Base-by-base conservation (phyloP, 257 asterid species). In the Nicotiana obtusifolia region DNA sequence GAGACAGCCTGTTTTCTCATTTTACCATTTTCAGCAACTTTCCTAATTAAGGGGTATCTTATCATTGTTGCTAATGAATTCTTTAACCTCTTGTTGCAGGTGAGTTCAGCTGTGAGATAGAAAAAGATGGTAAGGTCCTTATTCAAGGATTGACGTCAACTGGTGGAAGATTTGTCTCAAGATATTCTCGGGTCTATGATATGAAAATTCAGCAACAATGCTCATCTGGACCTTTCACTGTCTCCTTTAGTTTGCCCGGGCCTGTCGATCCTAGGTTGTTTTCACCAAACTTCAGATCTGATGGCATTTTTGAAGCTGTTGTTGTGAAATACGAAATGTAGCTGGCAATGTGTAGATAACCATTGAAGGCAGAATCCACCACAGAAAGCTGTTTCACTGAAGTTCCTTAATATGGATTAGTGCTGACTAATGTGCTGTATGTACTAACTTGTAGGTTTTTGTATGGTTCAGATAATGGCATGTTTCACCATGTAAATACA, bases 301-400 rank as follows among this genome's bases (percentile, higher is more conserved):
- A 95, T 83, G 97, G 97, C 80, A 88, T 93, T 81, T 92, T 95
- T n/a, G 98, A 94, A 87, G 98, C 84, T 7, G 88, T 93, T 2
- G 90, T 92, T 71, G 83, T 87, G 22, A 95, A 92, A 84, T 69
- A 80, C 31, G 86, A 87, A 82, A 59, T 82, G 81, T 81, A 60
- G 79, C 66, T 52, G 80, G 49, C 66, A 78, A 67, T 64, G 76
- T 71, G 44, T 47, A 41, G 44, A 78, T 53, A 28, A 77, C 62
- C 66, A 24, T 26, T 56, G 20, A 15, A 54, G 53, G 24, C 16
- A 71, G 26, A 56, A 64, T 31, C 17, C 37, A 31, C 65, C 49
- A 41, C 8, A 65, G 28, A 75, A 64, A 75, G 60, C 30, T 60
- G 19, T 41, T 35, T 26, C 67, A 47, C 24, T 28, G 24, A 20